These are phyloP conservation scores for Globomyces sp. DNA, from an alignment of 371 early-diverging fungal genomes.

Conservation along the genomic window DNA sequence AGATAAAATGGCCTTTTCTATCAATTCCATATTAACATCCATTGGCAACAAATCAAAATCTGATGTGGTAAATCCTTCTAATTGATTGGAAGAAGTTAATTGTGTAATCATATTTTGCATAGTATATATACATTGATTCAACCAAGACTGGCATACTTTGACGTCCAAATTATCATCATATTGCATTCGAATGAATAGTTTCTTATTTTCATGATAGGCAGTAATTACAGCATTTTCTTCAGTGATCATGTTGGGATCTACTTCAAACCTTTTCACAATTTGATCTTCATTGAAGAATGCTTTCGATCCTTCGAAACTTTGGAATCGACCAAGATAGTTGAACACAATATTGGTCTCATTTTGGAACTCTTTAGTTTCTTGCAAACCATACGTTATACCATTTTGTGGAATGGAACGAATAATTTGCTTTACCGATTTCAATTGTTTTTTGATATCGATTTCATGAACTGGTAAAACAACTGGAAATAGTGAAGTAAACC, in stretches of 20 bases:
- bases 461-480: constrained; percentile 7
- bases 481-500: constrained; percentile 30
- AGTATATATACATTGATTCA: no score
- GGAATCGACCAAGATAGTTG: constrained; percentile 29
- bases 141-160: no score
- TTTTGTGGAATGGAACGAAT: constrained; percentile 19
- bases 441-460: constrained; percentile 5
- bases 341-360: constrained; percentile 17
- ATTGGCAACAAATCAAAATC: no score
- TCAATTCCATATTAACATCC: no score
- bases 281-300: background rate
- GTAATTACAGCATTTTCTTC: no score
- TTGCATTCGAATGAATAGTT: no score
- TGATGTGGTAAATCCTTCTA: no score
- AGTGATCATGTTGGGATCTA: background rate
- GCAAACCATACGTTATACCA: constrained; percentile 21
- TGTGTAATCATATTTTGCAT: no score
- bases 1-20: no score
- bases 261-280: background rate
- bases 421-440: constrained; percentile 18
- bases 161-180: no score
- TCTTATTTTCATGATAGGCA: no score
- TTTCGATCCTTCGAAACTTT: constrained; percentile 15
- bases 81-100: no score
- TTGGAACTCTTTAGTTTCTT: background rate